phyloP scores from a whole-genome alignment of 2,329 filamentous ascomycete genomes.

The Paecilomyces sp. region DNA sequence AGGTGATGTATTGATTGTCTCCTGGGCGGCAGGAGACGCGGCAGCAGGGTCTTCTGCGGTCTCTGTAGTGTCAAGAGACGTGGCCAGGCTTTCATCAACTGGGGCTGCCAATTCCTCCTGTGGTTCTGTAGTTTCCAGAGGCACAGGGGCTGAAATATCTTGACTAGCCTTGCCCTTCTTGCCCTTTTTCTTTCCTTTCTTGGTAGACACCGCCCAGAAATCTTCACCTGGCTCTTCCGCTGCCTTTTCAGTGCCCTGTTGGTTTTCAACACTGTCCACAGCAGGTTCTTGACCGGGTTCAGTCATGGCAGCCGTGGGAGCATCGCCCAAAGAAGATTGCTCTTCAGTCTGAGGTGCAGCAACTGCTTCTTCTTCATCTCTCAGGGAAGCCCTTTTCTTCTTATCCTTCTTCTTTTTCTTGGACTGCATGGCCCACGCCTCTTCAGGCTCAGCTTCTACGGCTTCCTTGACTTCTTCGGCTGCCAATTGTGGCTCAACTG shows the following conservation, averaged over 20 bases:
- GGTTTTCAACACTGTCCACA: neutral
- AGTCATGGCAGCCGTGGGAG: neutral
- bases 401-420: slow-evolving; percentile 17
- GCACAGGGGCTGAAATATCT: neutral
- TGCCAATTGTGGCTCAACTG: neutral
- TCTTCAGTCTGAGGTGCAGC: neutral
- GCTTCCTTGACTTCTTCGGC: neutral
- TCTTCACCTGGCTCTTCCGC: slow-evolving; percentile 5
- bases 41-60: neutral
- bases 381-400: slow-evolving; percentile 1
- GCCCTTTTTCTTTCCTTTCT: slow-evolving; percentile 16
- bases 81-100: neutral
- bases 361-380: neutral
- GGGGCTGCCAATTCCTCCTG: neutral
- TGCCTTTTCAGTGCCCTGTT: neutral
- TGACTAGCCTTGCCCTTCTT: slow-evolving; percentile 4
- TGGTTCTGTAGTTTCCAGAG: neutral
- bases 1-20: neutral
- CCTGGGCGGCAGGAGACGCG: neutral
- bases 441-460: neutral
- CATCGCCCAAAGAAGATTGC: neutral
- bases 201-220: slow-evolving; percentile 8
- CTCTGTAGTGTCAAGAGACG: neutral
- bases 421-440: slow-evolving; percentile 8
- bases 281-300: neutral